phyloP scores from a whole-genome alignment of 2,329 filamentous ascomycete species.

The Aspergillus pseudonomiae region DNA sequence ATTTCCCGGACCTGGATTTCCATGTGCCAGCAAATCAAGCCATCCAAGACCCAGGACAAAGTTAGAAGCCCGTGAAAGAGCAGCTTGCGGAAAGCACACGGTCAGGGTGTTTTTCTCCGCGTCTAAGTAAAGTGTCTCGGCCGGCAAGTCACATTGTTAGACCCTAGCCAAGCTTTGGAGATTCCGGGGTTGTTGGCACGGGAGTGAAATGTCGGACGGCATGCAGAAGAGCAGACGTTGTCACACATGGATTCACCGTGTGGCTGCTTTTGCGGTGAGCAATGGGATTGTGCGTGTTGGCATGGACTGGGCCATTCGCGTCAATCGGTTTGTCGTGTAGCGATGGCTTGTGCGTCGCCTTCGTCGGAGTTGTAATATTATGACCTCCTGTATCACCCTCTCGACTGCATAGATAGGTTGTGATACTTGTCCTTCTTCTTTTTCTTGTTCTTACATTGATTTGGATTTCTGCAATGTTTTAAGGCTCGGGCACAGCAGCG shows the following conservation, averaged over 20 bases:
- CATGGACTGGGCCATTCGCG: not conserved
- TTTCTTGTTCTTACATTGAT: not conserved
- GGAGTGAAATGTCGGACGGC: constrained; percentile 6
- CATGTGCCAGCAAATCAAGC: not conserved
- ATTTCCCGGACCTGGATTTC: too few species aligned
- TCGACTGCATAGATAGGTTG: not conserved
- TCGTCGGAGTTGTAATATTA: not conserved
- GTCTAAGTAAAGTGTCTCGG: not conserved
- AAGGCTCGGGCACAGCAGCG: not conserved
- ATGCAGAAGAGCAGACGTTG: constrained; percentile 5
- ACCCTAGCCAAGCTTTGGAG: constrained; percentile 13
- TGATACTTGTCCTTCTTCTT: not conserved
- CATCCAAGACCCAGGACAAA: too few species aligned
- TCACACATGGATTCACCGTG: not conserved
- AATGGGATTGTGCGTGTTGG: constrained; percentile 3
- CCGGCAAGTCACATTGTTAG: not conserved
- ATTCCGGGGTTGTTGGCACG: constrained; percentile 13
- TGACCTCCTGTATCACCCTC: not conserved
- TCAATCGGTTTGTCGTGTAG: not conserved
- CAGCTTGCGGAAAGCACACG: not conserved
- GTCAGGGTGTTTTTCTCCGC: constrained; percentile 4
- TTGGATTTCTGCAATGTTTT: not conserved
- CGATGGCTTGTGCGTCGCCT: not conserved
- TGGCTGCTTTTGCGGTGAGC: constrained; percentile 5
- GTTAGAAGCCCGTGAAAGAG: too few species aligned